Conservation (phyloP, 2,329 filamentous ascomycete genomes). For the Colletotrichum camelliae region DNA sequence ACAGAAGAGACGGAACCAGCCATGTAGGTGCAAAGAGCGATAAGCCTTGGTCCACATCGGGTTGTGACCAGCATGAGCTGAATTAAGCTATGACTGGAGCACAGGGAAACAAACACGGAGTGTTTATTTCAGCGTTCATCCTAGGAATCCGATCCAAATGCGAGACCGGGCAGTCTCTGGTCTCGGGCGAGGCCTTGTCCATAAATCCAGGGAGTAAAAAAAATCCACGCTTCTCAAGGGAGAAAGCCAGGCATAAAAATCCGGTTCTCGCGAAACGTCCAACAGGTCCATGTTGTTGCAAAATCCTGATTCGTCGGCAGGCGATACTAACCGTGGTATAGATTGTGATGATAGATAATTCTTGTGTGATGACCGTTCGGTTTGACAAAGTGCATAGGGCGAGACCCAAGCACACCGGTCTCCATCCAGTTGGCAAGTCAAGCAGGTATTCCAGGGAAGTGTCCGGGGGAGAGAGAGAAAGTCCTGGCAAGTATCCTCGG, state of each 20-base stretch:
- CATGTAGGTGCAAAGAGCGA: background rate
- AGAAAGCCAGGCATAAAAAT: background rate
- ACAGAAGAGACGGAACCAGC: constrained; percentile 3
- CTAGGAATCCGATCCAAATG: constrained; percentile 2
- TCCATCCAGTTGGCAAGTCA: constrained; percentile 1
- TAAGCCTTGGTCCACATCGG: background rate
- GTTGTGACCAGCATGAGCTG: background rate
- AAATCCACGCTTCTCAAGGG: background rate
- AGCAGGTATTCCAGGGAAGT: background rate
- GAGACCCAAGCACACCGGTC: background rate
- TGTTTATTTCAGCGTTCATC: background rate
- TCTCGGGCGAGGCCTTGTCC: constrained; percentile 11
- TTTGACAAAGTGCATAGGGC: constrained; percentile 29
- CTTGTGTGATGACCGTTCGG: constrained; percentile 35
- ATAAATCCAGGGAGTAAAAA: background rate
- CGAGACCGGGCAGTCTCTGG: constrained; percentile 2
- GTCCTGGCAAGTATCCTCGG: constrained; percentile 8
- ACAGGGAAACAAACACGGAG: background rate
- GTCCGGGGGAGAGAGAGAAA: background rate
- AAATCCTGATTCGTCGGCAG: constrained; percentile 25
- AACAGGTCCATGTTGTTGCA: constrained; percentile 25
- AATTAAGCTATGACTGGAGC: background rate
- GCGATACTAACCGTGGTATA: constrained; percentile 41
- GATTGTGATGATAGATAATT: constrained; percentile 21
- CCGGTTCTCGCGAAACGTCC: constrained; percentile 13